A percentile compares a stretch with the other conserved stretches of the same genome.
phyloP scores from a whole-genome alignment of 108 stramenopile species.

The Fragilaria crotonensis region DNA sequence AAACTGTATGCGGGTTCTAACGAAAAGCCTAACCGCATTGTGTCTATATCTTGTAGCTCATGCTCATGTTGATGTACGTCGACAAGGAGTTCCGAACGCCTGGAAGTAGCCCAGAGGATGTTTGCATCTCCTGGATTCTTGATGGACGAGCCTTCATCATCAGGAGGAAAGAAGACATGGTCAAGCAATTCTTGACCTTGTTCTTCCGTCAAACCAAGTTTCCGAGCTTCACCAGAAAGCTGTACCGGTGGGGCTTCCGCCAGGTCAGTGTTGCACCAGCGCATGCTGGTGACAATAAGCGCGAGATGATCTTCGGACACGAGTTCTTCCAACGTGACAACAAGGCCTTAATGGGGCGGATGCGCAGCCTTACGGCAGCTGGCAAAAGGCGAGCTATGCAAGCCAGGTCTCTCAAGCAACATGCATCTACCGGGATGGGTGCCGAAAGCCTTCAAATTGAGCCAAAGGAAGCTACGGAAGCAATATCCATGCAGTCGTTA shows the following conservation, averaged over 20 bases:
- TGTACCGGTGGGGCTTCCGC: slow-evolving; percentile 51
- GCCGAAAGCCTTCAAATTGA: not conserved
- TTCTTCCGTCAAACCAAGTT: slow-evolving; percentile 21
- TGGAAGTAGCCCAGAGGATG: not conserved
- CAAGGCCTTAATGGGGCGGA: slow-evolving; percentile 9
- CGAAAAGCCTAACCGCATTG: too few species aligned
- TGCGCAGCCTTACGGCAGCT: slow-evolving; percentile 13
- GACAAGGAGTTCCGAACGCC: not conserved
- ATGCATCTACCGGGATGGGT: not conserved
- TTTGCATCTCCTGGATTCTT: not conserved
- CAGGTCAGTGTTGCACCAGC: slow-evolving; percentile 22
- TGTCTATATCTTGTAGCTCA: not conserved
- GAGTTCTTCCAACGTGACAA: slow-evolving; percentile 16
- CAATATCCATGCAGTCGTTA: not conserved
- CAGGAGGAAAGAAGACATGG: not conserved
- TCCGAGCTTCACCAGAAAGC: slow-evolving; percentile 40
- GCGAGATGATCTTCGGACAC: slow-evolving; percentile 15
- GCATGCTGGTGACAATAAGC: slow-evolving; percentile 23
- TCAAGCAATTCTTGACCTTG: not conserved
- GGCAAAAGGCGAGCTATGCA: slow-evolving; percentile 5
- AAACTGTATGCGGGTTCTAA: too few species aligned
- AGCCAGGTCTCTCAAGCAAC: not conserved
- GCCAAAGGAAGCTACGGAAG: not conserved
- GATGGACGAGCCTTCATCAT: slow-evolving; percentile 3
- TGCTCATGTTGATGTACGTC: slow-evolving; percentile 5